These are phyloP conservation scores for Emydomyces testavorans DNA, from an alignment of 2,329 filamentous ascomycete species.

Conservation along the genomic window DNA sequence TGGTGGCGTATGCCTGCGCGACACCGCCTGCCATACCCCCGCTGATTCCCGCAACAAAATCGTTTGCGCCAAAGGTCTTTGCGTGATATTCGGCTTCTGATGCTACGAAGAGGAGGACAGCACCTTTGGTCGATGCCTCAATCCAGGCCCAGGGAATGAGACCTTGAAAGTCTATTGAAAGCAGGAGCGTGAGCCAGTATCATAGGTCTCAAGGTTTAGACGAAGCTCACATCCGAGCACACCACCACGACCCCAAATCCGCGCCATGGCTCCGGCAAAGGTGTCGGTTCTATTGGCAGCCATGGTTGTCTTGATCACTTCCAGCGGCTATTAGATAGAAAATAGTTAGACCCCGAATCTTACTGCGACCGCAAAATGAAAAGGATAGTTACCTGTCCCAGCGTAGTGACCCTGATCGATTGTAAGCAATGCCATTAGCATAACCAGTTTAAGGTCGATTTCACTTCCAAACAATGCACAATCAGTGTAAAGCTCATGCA, in stretches of 20 bases:
- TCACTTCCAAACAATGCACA: background rate
- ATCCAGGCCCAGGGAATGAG: conserved; percentile 99
- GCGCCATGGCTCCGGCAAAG: conserved; percentile 66
- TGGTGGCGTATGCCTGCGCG: conserved; percentile 96
- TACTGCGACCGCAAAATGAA: conserved; percentile 22
- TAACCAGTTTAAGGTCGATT: background rate
- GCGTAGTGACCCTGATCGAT: conserved; percentile 47
- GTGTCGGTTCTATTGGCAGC: conserved; percentile 86
- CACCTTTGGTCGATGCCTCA: conserved; percentile 98
- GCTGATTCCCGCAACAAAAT: conserved; percentile 78
- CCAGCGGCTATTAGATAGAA: conserved; percentile 55
- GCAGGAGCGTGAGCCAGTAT: background rate
- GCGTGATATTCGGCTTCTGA: conserved; percentile 97
- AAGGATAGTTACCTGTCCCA: conserved; percentile 44
- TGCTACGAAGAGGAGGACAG: conserved; percentile 96
- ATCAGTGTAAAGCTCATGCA: background rate
- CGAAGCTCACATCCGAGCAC: conserved; percentile 72
- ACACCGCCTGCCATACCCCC: conserved; percentile 92
- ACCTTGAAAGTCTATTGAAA: conserved; percentile 79
- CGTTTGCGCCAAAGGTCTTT: conserved; percentile 65
- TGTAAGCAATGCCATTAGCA: conserved; percentile 2
- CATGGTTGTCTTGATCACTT: conserved; percentile 99
- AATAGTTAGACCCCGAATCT: background rate
- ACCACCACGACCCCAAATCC: conserved; percentile 91
- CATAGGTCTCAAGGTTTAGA: background rate